Base-by-base conservation (phyloP, 2,329 filamentous ascomycete species). In the Daldinia eschscholtzii region DNA sequence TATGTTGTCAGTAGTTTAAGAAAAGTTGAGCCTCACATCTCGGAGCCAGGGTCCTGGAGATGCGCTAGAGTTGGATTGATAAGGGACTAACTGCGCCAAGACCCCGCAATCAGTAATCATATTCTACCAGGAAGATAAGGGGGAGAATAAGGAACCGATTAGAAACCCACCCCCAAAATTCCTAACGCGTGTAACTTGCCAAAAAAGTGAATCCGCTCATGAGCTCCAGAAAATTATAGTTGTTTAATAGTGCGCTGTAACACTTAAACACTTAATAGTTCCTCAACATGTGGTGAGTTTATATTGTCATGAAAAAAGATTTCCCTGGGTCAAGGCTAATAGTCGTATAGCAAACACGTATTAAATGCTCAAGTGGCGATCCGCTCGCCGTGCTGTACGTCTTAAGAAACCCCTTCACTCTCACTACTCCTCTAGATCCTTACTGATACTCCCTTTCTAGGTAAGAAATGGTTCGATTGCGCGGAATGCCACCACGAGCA, bases 381-480 rank as follows among this genome's bases (percentile, higher is more conserved):
- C 83, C 93, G 96, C 76, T 96, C 94, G 64, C 93, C 94, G 70
- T 99, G 96, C 86, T 99, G 96, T 95, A 88, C 76, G 90, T 82
- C 46, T 55, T 26, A 57, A 50, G 20, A 58, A 35, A 26, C 28
- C n/a, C 44, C 23, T 58, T 12, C 10, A 30, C 30, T 4, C 13
- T 13, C 39, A 5, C 3, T n/a, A 44, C 53, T 13, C 18, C 13
- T n/a, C 12, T 10, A 1, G 53, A 59, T 57, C 33, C 28, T 18
- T 64, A 44, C 65, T 72, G 42, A 71, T 55, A 26, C 30, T 28
- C 18, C n/a, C 41, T 44, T 18, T 39, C 39, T 76, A 95, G 93
- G 93, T 85, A 88, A 89, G 68, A 98, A 97, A 85, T 99, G 97
- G 97, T 99, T 98, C 83, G 96, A 99, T 85, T 99, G 96, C 82